Percentiles rank a stretch among this genome's conserved stretches.
These are phyloP conservation scores for Phytophthora multivora DNA, from an alignment of 352 stramenopile genomes.

Conservation along the genomic window DNA sequence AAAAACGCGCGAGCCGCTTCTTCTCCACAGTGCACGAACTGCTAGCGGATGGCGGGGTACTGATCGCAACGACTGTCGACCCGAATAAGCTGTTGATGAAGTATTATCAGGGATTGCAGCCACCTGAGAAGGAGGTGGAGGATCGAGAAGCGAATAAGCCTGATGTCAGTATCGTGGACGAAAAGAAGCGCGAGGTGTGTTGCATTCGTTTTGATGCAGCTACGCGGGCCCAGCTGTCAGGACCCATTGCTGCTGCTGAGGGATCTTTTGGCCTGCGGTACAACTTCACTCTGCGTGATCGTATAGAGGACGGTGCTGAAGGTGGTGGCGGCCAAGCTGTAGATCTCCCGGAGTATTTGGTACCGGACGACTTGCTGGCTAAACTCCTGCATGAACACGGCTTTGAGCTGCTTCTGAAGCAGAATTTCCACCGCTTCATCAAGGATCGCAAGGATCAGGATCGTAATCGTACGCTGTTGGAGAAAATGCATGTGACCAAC, in stretches of 20 bases:
- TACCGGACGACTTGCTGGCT: slow-evolving; percentile 80
- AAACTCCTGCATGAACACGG: slow-evolving; percentile 73
- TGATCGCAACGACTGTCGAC: slow-evolving; percentile 98
- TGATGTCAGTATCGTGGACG: slow-evolving; percentile 72
- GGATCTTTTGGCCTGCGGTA: slow-evolving; percentile 89
- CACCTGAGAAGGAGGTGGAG: slow-evolving; percentile 29
- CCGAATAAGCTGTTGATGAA: slow-evolving; percentile 91
- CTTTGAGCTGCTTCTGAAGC: slow-evolving; percentile 82
- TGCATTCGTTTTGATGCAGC: slow-evolving; percentile 75
- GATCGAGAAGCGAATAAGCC: slow-evolving; percentile 28
- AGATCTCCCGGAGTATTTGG: slow-evolving; percentile 91
- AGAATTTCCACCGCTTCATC: slow-evolving; percentile 89
- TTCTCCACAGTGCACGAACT: slow-evolving; percentile 94
- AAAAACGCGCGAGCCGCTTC: slow-evolving; percentile 90
- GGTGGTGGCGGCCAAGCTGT: slow-evolving; percentile 71
- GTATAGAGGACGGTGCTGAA: slow-evolving; percentile 51
- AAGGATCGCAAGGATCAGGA: slow-evolving; percentile 74
- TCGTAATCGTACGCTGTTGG: slow-evolving; percentile 65
- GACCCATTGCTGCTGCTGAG: slow-evolving; percentile 38
- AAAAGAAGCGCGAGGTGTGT: slow-evolving; percentile 80
- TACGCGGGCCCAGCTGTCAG: slow-evolving; percentile 51
- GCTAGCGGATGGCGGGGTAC: slow-evolving; percentile 92
- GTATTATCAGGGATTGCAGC: slow-evolving; percentile 71
- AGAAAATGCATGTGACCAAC: slow-evolving; percentile 91
- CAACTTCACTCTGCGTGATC: slow-evolving; percentile 90